phyloP scores from a whole-genome alignment of 148 eudicot genomes.

The Chenopodium formosanum region DNA sequence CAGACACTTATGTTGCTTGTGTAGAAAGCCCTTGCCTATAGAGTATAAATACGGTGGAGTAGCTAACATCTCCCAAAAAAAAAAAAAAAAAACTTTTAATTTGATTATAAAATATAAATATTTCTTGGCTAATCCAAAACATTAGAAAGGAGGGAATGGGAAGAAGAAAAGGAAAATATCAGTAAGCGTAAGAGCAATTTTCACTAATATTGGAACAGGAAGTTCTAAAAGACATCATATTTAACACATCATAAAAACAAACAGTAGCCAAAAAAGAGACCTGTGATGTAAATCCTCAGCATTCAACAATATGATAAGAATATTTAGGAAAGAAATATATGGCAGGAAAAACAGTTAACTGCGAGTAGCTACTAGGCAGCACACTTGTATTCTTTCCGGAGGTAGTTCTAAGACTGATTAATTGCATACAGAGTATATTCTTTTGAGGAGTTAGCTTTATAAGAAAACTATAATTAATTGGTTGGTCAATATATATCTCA shows the following conservation, averaged over 20 bases:
- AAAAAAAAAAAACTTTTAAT: no score
- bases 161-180: neutral
- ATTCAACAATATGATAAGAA: neutral
- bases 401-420: no score
- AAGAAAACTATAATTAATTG: no score
- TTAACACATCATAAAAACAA: neutral
- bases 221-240: neutral
- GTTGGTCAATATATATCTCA: no score
- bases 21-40: neutral
- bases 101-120: no score
- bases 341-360: no score
- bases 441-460: no score
- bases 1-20: neutral
- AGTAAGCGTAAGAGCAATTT: no score
- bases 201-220: neutral
- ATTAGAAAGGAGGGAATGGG: neutral
- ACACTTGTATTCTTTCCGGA: no score
- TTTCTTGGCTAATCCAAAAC: no score
- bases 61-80: neutral
- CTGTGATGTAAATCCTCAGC: neutral
- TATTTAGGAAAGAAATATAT: neutral
- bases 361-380: no score
- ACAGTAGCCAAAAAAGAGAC: neutral
- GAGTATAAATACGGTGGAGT: neutral
- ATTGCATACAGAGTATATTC: no score